A percentile compares a stretch with the other conserved stretches of the same genome.
These are phyloP conservation scores for Collybia nuda DNA, from an alignment of 768 basidiomycete species.

Conservation along the genomic window DNA sequence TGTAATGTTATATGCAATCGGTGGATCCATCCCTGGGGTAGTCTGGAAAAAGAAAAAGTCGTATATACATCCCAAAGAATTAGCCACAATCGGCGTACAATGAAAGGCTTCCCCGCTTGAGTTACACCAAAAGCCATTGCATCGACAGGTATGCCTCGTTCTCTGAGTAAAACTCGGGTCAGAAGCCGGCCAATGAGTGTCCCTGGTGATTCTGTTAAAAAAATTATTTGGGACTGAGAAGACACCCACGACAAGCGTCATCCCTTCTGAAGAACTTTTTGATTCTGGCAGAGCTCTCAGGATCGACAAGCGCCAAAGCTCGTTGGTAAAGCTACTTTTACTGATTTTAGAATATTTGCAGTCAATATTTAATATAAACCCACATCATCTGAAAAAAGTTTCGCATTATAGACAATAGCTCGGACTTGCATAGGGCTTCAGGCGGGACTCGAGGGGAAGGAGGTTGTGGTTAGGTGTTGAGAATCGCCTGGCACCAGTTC, in stretches of 20 bases:
- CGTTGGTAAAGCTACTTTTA: conserved; percentile 58
- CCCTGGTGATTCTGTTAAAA: conserved; percentile 38
- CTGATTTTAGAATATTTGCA: conserved; percentile 1
- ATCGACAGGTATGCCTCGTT: conserved; percentile 49
- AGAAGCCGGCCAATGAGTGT: conserved; percentile 78
- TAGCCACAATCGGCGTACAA: conserved; percentile 42
- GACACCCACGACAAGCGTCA: conserved; percentile 69
- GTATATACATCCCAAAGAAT: neutral
- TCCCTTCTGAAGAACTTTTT: conserved; percentile 67
- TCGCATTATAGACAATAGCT: conserved; percentile 42
- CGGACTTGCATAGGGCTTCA: conserved; percentile 36
- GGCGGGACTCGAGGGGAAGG: neutral
- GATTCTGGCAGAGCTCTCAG: conserved; percentile 54
- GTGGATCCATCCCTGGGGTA: conserved; percentile 42
- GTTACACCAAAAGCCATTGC: conserved; percentile 58
- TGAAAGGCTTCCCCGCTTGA: conserved; percentile 72
- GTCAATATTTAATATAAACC: conserved; percentile 6
- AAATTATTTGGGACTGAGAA: neutral
- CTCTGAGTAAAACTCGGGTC: conserved; percentile 59
- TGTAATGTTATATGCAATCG: conserved; percentile 77
- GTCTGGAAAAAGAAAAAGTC: conserved; percentile 29
- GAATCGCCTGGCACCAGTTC: neutral
- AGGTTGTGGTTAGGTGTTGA: conserved; percentile 1
- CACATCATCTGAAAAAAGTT: conserved; percentile 41
- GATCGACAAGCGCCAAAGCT: conserved; percentile 59